Base-by-base conservation (phyloP, 257 asterid genomes). In the Primulina eburnea region DNA sequence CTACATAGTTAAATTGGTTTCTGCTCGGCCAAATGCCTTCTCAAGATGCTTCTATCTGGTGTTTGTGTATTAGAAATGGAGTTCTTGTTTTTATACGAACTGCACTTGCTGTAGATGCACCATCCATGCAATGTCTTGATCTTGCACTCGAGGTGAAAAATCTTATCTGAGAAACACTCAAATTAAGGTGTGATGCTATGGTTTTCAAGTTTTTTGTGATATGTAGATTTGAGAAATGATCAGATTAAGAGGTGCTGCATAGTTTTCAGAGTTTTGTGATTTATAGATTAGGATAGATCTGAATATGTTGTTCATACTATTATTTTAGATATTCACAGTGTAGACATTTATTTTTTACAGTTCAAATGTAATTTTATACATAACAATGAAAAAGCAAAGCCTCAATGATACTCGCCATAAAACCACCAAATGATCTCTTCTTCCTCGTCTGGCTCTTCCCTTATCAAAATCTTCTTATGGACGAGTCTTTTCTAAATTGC, bases 1-100 rank as follows among this genome's bases (percentile, higher is more conserved):
- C 80, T 6, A n/a, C 76, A 18, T 83, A 76, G 72, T 52, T 35
- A 68, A 14, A 10, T 43, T 43, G 5, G 12, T 12, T 10, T 14
- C n/a, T 10, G 17, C 53, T 11, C n/a, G 53, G 12, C 53, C 53
- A 12, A 43, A 43, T 11, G n/a, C 53, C 53, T 43, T 43, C 53
- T 43, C 53, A 43, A 43, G 53, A 43, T 43, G n/a, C 17, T 43
- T 10, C n/a, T 43, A 12, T 43, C 53, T 43, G 53, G n/a, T 43
- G n/a, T 43, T 43, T 43, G n/a, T 12, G n/a, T 43, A 43, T 43
- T 38, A 10, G n/a, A 43, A 43, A 43, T 4, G 47, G 14, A 38
- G 47, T 38, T 9, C n/a, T 12, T 43, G 53, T 43, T 43, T 43
- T 12, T 3, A 3, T 43, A 4, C 0, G 53, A 40, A 43, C n/a